Base-by-base conservation (phyloP, 768 basidiomycete genomes). In the Lactarius pseudohatsudake region DNA sequence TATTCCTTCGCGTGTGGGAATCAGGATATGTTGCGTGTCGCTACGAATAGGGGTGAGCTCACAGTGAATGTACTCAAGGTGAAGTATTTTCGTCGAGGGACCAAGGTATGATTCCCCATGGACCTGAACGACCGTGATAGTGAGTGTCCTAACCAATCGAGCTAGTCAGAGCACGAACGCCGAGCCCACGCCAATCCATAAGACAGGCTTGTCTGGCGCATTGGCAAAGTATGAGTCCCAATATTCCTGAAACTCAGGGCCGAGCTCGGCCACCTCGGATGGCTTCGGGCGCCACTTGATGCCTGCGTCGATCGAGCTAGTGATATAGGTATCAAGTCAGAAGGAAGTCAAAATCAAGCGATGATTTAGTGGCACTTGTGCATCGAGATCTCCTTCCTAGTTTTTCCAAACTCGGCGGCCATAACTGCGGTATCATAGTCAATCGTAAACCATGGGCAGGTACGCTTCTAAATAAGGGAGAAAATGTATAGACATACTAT, bases 151-250 rank as follows among this genome's bases (percentile, higher is more conserved):
- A 0, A 47, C 34, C 3, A 47, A 47, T 11, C n/a, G 10, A n/a
- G 10, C 4, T n/a, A 34, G n/a, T 22, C 16, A 2, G 30, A 18
- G 36, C 6, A 74, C 79, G 57, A 71, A 87, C 84, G 77, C 79
- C 4, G 81, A 74, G 26, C 81, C 66, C 0, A 78, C 66, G 0
- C 79, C 80, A 15, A 85, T 71, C 54, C 80, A 76, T 65, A 82
- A 70, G 3, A 85, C 81, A 11, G 86, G 80, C 70, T 87, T 88
- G 71, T 88, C 88, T 0, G 82, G 81, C 2, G 77, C 79, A 32
- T 77, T 74, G 30, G 74, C 80, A 53, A 83, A 88, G 72, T 81
- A 84, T 15, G 74, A 72, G 6, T 80, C 74, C 87, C 86, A 87
- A 50, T 79, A 75, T 28, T 76, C 56, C 32, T 77, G 72, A 70